Conservation (phyloP, 2,329 filamentous ascomycete species). For the Cercospora citrullina region DNA sequence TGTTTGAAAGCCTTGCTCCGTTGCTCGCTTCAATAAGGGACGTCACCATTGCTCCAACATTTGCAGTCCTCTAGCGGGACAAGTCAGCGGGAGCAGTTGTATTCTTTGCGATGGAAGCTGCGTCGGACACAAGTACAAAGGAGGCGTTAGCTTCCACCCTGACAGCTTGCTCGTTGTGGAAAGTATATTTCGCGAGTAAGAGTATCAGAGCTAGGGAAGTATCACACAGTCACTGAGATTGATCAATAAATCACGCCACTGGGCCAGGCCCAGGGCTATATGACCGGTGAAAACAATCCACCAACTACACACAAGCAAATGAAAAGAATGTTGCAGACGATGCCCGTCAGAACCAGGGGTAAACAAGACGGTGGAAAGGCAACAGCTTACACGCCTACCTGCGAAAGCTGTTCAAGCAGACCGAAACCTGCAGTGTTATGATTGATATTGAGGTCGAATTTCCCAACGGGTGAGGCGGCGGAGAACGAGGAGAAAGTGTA, state of each 20-base stretch:
- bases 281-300: background rate
- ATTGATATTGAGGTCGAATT: background rate
- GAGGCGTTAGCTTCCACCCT: background rate
- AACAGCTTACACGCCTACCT: background rate
- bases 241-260: background rate
- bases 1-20: background rate
- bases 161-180: background rate
- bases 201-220: background rate
- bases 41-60: too few species aligned
- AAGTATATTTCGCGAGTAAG: background rate
- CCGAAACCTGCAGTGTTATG: background rate
- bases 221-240: background rate
- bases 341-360: background rate
- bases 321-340: background rate
- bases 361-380: background rate
- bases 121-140: background rate
- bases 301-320: background rate
- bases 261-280: background rate
- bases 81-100: background rate
- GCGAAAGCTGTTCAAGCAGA: background rate
- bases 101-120: background rate
- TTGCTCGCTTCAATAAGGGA: background rate
- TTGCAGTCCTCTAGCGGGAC: too few species aligned
- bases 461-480: background rate
- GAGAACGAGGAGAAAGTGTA: background rate